Evolutionary conservation across 2,329 filamentous ascomycete species (phyloP).

Genomic region (Cordyceps fumosorosea): DNA sequence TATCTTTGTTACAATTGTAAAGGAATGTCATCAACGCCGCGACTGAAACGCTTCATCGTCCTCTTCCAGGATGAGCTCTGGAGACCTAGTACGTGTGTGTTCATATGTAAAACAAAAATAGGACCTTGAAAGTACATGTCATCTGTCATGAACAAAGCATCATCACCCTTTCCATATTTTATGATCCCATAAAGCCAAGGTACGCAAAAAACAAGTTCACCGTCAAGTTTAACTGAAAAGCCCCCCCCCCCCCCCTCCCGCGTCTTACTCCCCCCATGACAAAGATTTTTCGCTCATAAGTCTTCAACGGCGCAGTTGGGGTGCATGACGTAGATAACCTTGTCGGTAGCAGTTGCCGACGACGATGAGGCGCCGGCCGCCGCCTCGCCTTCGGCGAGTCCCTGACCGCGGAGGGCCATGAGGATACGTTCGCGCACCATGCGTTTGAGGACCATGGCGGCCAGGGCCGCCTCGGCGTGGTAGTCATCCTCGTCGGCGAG

Average conservation of each 20-base stretch:
- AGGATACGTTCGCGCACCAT: conserved; percentile 92
- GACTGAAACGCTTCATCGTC: not conserved
- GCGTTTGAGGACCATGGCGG: conserved; percentile 81
- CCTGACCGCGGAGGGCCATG: conserved; percentile 66
- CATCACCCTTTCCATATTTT: too few relatives aligned
- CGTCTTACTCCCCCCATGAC: not conserved
- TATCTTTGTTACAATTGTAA: conserved; percentile 12
- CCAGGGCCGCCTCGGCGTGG: conserved; percentile 64
- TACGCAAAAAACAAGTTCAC: too few relatives aligned
- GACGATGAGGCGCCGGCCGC: conserved; percentile 38
- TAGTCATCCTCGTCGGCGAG: conserved; percentile 76
- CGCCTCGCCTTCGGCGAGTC: conserved; percentile 41
- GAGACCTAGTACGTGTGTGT: not conserved
- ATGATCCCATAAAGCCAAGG: too few relatives aligned
- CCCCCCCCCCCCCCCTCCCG: too few relatives aligned
- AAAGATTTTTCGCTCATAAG: conserved; percentile 23
- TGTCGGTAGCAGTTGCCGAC: conserved; percentile 29
- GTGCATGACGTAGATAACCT: conserved; percentile 78
- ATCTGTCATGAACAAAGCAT: too few relatives aligned
- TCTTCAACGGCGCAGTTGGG: conserved; percentile 86
- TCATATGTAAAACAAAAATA: not conserved
- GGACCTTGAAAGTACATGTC: not conserved
- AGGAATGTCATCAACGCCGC: conserved; percentile 4
- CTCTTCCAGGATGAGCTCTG: not conserved
- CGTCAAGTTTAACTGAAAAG: too few relatives aligned